A percentile compares a stretch with the other conserved stretches of the same genome.
Conservation (phyloP, 805 yeast species). For the Kuraishia borneana region DNA sequence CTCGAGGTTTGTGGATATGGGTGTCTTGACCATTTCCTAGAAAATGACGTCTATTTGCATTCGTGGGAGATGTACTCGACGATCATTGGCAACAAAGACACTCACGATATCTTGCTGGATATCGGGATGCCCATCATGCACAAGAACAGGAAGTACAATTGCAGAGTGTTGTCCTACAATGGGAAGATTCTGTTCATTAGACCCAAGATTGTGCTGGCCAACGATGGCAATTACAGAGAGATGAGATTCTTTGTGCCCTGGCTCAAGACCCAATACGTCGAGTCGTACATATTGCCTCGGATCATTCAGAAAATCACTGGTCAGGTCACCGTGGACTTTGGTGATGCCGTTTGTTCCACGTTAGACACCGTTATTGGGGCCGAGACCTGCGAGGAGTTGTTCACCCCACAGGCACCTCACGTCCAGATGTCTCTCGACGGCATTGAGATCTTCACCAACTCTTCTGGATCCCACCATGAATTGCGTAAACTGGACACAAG, state of each 20-base stretch:
- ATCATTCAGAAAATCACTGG: constrained; percentile 53
- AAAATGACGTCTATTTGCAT: constrained; percentile 78
- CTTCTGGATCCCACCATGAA: constrained; percentile 97
- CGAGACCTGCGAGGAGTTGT: constrained; percentile 96
- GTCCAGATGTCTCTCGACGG: constrained; percentile 89
- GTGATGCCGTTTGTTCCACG: constrained; percentile 83
- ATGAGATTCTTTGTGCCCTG: constrained; percentile 97
- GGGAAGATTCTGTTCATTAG: constrained; percentile 75
- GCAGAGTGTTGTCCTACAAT: constrained; percentile 75
- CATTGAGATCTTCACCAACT: constrained; percentile 92
- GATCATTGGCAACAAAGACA: constrained; percentile 54
- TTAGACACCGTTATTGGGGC: constrained; percentile 88
- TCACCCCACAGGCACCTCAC: constrained; percentile 95
- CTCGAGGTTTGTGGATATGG: constrained; percentile 92
- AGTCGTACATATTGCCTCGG: constrained; percentile 63
- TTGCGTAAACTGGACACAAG: constrained; percentile 81
- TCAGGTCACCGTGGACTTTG: constrained; percentile 64
- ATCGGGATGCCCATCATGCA: constrained; percentile 93
- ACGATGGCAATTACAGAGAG: constrained; percentile 96
- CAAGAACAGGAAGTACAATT: constrained; percentile 81
- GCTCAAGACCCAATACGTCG: constrained; percentile 69
- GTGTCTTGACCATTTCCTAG: constrained; percentile 87
- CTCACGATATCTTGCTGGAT: constrained; percentile 73
- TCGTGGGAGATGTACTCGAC: constrained; percentile 91
- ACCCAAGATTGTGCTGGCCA: constrained; percentile 89